Evolutionary conservation across 176 grass and related monocot genomes (phyloP), one percentile per base, ranked within the genome.

Genomic region (Cocos nucifera): DNA sequence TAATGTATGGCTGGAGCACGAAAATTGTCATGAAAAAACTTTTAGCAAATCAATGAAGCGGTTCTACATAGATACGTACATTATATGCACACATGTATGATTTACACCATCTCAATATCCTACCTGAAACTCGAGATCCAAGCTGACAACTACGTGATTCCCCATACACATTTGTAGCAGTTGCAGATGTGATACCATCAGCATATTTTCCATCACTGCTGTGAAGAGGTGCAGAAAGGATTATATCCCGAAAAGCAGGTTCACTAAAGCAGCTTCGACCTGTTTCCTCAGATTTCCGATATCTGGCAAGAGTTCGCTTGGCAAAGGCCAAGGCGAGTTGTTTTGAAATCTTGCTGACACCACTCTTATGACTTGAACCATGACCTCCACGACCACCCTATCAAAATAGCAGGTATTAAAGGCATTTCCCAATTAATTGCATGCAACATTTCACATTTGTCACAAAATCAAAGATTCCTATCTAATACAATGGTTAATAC

Each of bases 241-340:
- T 58, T 19, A 75, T 59, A 73, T 85, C 73, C 73, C 66, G 65
- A 32, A 89, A 74, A 51, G 77, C 50, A 63, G 79, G 74, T 50
- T 95, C 86, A 30, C 74, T 83, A 63, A 86, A 95, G 63, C 90
- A 89, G 66, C 90, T 95, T 58, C 26, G 81, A 63, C 83, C 83
- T 17, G 71, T 82, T 82, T 82, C 79, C 77, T 89, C 79, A 50
- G 86, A 95, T 64, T 75, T 76, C 19, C 71, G 77, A 60, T 80
- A 95, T 59, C 83, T 84, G 39, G 66, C 71, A 61, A 95, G 70
- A 58, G 90, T 84, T 57, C 90, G 82, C 49, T 80, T 84, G 49
- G 61, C 86, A 86, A 95, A 95, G 58, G 82, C 73, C 55, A 76
- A 78, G 15, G 90, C 85, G 1, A 84, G 56, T 63, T 95, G 82